Evolutionary conservation across 352 stramenopile genomes (phyloP).

Genomic region (Phytophthora sp.): DNA sequence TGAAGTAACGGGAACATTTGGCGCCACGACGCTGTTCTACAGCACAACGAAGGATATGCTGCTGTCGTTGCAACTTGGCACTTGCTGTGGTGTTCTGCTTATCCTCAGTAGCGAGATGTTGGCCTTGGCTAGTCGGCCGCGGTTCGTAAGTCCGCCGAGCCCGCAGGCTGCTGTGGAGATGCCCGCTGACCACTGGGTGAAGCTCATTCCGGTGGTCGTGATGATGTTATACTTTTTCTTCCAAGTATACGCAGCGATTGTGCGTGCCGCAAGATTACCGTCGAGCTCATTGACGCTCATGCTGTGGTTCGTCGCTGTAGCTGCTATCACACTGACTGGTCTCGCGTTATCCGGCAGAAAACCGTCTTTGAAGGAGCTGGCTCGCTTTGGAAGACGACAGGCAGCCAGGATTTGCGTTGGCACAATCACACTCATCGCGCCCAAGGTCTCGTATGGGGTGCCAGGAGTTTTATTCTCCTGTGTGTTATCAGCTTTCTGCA

Average conservation of each 20-base stretch:
- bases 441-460: slow-evolving; percentile 49
- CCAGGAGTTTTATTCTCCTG: slow-evolving; percentile 60
- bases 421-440: slow-evolving; percentile 52
- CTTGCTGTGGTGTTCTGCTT: slow-evolving; percentile 58
- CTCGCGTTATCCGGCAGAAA: slow-evolving; percentile 55
- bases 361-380: slow-evolving; percentile 45
- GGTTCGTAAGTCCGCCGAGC: slow-evolving; percentile 29
- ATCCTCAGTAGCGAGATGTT: slow-evolving; percentile 67
- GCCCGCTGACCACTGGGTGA: slow-evolving; percentile 79
- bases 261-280: slow-evolving; percentile 49
- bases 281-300: slow-evolving; percentile 48
- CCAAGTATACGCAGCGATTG: slow-evolving; percentile 61
- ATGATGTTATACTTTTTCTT: slow-evolving; percentile 69
- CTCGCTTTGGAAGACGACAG: slow-evolving; percentile 33
- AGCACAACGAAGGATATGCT: slow-evolving; percentile 64
- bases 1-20: slow-evolving; percentile 64
- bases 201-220: slow-evolving; percentile 65
- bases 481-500: slow-evolving; percentile 69
- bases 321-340: slow-evolving; percentile 51
- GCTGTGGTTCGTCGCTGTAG: slow-evolving; percentile 50
- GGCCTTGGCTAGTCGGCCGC: slow-evolving; percentile 28
- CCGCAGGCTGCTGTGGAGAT: slow-evolving; percentile 48
- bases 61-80: slow-evolving; percentile 76
- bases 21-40: slow-evolving; percentile 64
- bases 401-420: slow-evolving; percentile 51